Percentiles rank a stretch among this genome's conserved stretches.
Conservation (phyloP, 2,329 filamentous ascomycete genomes). For the Leptodontidium sp. region DNA sequence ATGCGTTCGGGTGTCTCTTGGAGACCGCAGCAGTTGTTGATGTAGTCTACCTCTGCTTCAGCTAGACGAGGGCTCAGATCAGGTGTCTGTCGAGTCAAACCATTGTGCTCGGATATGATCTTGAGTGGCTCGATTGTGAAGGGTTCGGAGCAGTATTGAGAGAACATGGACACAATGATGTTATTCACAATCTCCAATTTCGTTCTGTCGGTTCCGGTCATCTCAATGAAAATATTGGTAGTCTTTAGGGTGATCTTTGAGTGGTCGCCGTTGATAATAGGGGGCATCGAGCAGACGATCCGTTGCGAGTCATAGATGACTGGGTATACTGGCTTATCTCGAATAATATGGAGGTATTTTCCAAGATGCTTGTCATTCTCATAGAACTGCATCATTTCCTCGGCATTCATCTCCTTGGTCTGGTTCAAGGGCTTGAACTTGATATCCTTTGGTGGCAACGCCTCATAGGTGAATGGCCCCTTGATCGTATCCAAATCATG, state of each 20-base stretch:
- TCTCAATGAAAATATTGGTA: constrained; percentile 95
- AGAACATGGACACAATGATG: constrained; percentile 98
- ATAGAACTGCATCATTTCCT: constrained; percentile 93
- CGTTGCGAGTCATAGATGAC: constrained; percentile 92
- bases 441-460: constrained; percentile 89
- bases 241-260: constrained; percentile 95
- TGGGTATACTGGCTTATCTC: constrained; percentile 91
- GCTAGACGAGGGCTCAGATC: constrained; percentile 79
- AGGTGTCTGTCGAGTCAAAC: constrained; percentile 81
- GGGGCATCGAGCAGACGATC: constrained; percentile 89
- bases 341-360: constrained; percentile 91
- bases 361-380: constrained; percentile 93
- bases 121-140: constrained; percentile 95
- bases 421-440: constrained; percentile 92
- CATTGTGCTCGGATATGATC: constrained; percentile 91
- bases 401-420: constrained; percentile 84
- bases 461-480: constrained; percentile 97
- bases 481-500: constrained; percentile 94
- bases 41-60: constrained; percentile 88
- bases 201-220: constrained; percentile 93
- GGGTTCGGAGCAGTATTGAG: constrained; percentile 83
- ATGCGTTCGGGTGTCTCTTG: constrained; percentile 77
- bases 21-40: constrained; percentile 92
- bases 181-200: constrained; percentile 96
- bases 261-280: constrained; percentile 97